Evolutionary conservation across 768 basidiomycete species (phyloP).

Genomic region (Tulasnella sp.): DNA sequence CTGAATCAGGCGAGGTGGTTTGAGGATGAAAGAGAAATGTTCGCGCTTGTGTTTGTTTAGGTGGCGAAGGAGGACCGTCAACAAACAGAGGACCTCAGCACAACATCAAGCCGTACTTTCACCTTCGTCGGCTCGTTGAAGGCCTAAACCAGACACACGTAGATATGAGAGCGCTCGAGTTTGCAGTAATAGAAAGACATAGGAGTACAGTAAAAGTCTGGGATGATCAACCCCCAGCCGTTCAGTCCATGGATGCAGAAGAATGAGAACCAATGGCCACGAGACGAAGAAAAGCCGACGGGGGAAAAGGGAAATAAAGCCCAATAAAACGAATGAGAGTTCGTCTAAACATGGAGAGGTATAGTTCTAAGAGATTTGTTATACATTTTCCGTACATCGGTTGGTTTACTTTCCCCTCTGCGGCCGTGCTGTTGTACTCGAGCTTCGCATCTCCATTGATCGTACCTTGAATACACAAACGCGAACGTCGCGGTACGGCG

Average conservation of each 20-base stretch:
- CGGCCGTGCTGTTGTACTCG: neutral
- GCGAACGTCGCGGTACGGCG: neutral
- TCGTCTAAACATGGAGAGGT: neutral
- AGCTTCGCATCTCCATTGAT: neutral
- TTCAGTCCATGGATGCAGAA: neutral
- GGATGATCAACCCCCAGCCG: neutral
- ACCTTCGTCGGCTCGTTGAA: too few relatives aligned
- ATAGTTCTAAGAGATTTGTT: neutral
- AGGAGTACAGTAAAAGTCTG: neutral
- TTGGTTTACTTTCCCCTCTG: neutral
- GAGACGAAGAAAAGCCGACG: neutral
- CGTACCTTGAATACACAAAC: neutral
- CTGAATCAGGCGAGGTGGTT: too few relatives aligned
- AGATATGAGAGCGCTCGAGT: neutral
- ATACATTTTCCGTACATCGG: neutral
- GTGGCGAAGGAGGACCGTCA: neutral
- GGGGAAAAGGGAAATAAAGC: neutral
- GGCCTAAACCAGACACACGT: neutral
- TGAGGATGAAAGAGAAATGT: too few relatives aligned
- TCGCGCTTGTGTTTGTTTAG: too few relatives aligned
- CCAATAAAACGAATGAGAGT: neutral
- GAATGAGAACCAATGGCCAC: neutral
- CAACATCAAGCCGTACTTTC: too few relatives aligned
- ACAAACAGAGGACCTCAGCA: too few relatives aligned
- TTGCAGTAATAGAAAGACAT: neutral